Conservation (phyloP, 371 early-diverging fungal genomes). For the Capniomyces stellatus region DNA sequence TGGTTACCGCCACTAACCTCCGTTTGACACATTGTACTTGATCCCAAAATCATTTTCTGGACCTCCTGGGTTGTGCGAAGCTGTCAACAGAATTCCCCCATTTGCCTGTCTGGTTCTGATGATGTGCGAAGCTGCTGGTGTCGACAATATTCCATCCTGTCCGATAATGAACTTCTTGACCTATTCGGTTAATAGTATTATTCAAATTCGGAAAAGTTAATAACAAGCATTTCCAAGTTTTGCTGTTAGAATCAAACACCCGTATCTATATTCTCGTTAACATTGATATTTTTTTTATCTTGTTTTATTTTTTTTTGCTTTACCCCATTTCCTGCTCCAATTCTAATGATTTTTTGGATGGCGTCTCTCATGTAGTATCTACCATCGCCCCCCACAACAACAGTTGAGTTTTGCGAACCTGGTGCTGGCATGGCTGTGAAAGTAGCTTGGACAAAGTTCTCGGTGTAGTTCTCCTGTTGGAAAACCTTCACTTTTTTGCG, state of each 20-base stretch:
- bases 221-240: too few relatives aligned
- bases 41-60: constrained; percentile 95
- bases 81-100: constrained; percentile 88
- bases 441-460: constrained; percentile 81
- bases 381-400: constrained; percentile 95
- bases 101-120: constrained; percentile 77
- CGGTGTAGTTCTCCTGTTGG: constrained; percentile 83
- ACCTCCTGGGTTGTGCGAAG: constrained; percentile 97
- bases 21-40: constrained; percentile 90
- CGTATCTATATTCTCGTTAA: too few relatives aligned
- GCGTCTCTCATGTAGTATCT: constrained; percentile 75
- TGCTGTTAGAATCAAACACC: too few relatives aligned
- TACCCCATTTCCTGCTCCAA: constrained; percentile 76
- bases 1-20: constrained; percentile 40
- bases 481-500: constrained; percentile 92
- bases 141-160: constrained; percentile 83
- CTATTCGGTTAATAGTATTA: too few relatives aligned
- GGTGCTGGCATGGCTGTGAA: constrained; percentile 58
- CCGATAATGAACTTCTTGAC: constrained; percentile 70
- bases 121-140: constrained; percentile 89
- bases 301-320: too few relatives aligned
- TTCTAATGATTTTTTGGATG: constrained; percentile 67
- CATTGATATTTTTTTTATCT: too few relatives aligned
- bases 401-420: constrained; percentile 52
- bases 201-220: too few relatives aligned